Evolutionary conservation across 2,329 filamentous ascomycete genomes (phyloP), one percentile per base, ranked within the genome.

Genomic region (Fusarium torreyae): DNA sequence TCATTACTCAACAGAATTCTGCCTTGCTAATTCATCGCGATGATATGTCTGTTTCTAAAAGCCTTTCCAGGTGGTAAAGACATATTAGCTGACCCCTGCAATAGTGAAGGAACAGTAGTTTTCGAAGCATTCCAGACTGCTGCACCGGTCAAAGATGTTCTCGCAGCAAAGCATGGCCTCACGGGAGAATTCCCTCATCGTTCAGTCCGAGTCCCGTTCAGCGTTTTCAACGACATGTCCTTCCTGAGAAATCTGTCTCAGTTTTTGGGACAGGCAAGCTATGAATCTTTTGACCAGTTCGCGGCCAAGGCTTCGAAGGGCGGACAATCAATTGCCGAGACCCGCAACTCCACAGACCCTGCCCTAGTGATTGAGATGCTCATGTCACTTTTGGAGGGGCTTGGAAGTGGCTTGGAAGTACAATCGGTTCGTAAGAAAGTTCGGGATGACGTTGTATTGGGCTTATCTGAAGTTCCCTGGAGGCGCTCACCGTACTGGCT

Each of bases 121-220:
- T 87, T 63, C 36, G 90, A 92, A 73, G 81, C 82, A 0, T 92
- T 92, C 49, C 88, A 92, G 74, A 80, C 85, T 0, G 89, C 88
- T 0, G 80, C 90, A 0, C 71, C 74, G 0, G 85, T 84, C 0
- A 78, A 85, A 18, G 74, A 81, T 15, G 86, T 91, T 1, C 80
- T 91, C 3, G 81, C 81, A 0, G 75, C 86, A 0, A 75, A 84
- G 8, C 80, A 81, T 31, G 82, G 88, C 1, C 75, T 92, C 1
- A 68, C 78, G 45, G 89, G 89, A 83, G 81, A 85, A n/a, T 92
- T 92, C 61, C 90, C 90, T 0, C 86, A 84, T 0, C 78, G 77
- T 10, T 82, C 86, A 1, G 84, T 86, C 0, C 76, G 80, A 0
- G 71, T 91, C 5, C 79, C 87, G 0, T 60, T 74, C 3, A 8